Conservation (phyloP, 495 filamentous ascomycete genomes). For the Daldinia concentrica region DNA sequence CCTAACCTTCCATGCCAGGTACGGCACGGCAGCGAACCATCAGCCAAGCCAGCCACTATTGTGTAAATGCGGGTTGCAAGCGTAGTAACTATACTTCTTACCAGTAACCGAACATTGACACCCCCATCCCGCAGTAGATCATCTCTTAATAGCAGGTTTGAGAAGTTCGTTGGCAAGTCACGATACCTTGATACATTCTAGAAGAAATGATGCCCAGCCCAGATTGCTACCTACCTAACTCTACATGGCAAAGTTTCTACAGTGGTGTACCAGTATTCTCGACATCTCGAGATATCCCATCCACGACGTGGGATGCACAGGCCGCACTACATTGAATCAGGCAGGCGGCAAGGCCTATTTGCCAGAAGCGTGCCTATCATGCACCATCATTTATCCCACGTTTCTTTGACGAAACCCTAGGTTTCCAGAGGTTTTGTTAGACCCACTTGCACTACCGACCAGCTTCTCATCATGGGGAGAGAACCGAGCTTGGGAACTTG, state of each 20-base stretch:
- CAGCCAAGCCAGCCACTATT: not conserved
- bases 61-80: slow-evolving; percentile 4
- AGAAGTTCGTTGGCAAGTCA: slow-evolving; percentile 5
- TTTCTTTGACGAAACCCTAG: slow-evolving; percentile 34
- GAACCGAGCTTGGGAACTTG: slow-evolving; percentile 19
- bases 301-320: slow-evolving; percentile 27
- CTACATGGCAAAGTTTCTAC: slow-evolving; percentile 26
- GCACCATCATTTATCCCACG: slow-evolving; percentile 34
- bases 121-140: slow-evolving; percentile 13
- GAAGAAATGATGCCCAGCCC: slow-evolving; percentile 29
- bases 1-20: slow-evolving; percentile 36
- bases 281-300: slow-evolving; percentile 30
- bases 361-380: slow-evolving; percentile 29
- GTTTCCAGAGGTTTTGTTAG: slow-evolving; percentile 27
- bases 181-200: slow-evolving; percentile 31
- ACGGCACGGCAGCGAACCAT: slow-evolving; percentile 18
- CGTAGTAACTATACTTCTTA: slow-evolving; percentile 26
- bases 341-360: slow-evolving; percentile 32
- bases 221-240: slow-evolving; percentile 28
- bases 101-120: slow-evolving; percentile 18
- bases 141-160: slow-evolving; percentile 26
- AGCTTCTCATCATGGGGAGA: slow-evolving; percentile 40
- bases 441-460: slow-evolving; percentile 23
- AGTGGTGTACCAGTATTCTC: slow-evolving; percentile 26
- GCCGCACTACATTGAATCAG: slow-evolving; percentile 38